phyloP scores from a whole-genome alignment of 1,284 basidiomycete species.

The Coniferiporia weirii region DNA sequence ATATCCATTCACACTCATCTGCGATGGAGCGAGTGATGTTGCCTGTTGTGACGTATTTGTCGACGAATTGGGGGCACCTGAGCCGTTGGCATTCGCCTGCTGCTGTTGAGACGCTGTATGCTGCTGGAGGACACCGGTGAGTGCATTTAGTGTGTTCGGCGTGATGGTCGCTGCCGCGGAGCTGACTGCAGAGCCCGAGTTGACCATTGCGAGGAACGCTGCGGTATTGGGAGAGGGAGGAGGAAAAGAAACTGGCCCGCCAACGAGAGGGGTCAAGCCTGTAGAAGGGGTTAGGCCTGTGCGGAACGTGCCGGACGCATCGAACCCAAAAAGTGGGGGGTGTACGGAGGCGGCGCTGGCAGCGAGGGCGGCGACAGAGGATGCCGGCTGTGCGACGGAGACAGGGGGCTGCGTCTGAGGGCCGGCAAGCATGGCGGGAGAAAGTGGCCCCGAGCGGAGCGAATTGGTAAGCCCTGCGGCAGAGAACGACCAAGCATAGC shows the following conservation, averaged over 20 bases:
- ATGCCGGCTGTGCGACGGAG: conserved; percentile 27
- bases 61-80: background rate
- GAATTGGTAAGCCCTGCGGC: conserved; percentile 62
- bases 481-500: conserved; percentile 70
- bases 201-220: conserved; percentile 90
- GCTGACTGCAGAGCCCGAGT: conserved; percentile 50
- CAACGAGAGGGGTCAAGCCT: conserved; percentile 84
- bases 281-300: conserved; percentile 76
- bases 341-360: conserved; percentile 14
- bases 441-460: conserved; percentile 85
- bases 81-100: background rate
- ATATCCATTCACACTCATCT: conserved; percentile 16
- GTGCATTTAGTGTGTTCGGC: conserved; percentile 82
- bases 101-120: background rate
- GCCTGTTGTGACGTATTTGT: background rate
- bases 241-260: conserved; percentile 70
- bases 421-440: conserved; percentile 92
- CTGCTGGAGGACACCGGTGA: conserved; percentile 56
- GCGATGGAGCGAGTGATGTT: conserved; percentile 12
- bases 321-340: conserved; percentile 48
- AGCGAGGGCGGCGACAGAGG: conserved; percentile 27
- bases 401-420: conserved; percentile 49
- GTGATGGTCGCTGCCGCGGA: conserved; percentile 75
- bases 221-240: conserved; percentile 87
- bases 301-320: conserved; percentile 65